Evolutionary conservation across 495 filamentous ascomycete genomes (phyloP), one percentile per base, ranked within the genome.

Genomic region (Extremus antarcticus): DNA sequence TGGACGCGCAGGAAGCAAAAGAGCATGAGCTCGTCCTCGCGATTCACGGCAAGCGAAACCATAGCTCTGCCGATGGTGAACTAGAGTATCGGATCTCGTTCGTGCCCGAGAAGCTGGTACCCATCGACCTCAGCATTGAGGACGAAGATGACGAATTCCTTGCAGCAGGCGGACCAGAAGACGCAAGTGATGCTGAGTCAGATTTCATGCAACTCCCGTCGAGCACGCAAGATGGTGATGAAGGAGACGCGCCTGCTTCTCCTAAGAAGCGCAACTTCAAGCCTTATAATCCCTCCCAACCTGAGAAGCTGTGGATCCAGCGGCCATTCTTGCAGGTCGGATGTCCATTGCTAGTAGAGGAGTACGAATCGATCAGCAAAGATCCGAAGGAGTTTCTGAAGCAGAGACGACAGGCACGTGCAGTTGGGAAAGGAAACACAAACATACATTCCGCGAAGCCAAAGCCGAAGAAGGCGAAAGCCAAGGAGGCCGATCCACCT

Each of bases 21-120:
- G 79, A 84, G 61, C 63, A 65, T 16, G 59, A 65, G 23, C 56
- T 88, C 0, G 74, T 88, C 0, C 73, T 68, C 39, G 75, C 74
- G 7, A 77, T 96, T 2, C 81, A 83, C 56, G 83, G 76, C 22
- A 78, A 71, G 50, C 71, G 92, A 25, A 70, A 71, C 35, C 90
- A 90, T 66, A 76, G 78, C 54, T 82, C 76, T 45, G 91, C 84
- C 0, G 94, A 92, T 62, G 81, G 78, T 10, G 75, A 79, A 1
- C 76, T 79, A 2, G 91, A 98, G 58, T 60, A 95, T 4, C 83
- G 90, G 16, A 63, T 95, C 45, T 81, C 84, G 9, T 94, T 85
- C 60, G 71, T 83, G 21, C 94, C 92, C 0, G 74, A 77, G 1
- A 79, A 87, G 25, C 74, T 97, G 32, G 86, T 95, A 22, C 78